Evolutionary conservation across 129 eudicot species (phyloP).

Genomic region (Sambucus nigra): DNA sequence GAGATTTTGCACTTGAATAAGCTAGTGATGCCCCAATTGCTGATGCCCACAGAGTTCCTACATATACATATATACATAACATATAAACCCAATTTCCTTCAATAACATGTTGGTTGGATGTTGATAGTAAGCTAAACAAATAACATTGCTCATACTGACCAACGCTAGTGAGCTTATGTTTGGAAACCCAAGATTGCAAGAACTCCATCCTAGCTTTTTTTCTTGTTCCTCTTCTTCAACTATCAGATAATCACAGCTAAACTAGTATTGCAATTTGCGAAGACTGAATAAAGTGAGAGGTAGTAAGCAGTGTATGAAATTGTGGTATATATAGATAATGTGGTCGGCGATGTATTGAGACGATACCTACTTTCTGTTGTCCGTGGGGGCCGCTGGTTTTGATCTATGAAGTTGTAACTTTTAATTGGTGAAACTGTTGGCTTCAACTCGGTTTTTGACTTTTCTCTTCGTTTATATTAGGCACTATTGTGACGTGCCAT

Average conservation of each 20-base stretch:
- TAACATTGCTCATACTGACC: slow-evolving; percentile 29
- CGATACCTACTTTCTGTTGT: too few relatives aligned
- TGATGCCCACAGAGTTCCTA: slow-evolving; percentile 75
- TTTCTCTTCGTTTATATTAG: too few relatives aligned
- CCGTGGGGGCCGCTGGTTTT: not conserved
- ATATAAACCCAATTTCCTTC: too few relatives aligned
- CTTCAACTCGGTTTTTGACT: not conserved
- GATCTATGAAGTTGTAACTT: not conserved
- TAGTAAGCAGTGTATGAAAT: not conserved
- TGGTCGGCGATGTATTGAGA: not conserved
- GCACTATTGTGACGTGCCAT: too few relatives aligned
- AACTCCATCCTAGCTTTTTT: slow-evolving; percentile 52
- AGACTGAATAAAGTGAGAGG: not conserved
- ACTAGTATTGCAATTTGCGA: too few relatives aligned
- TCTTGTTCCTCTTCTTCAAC: too few relatives aligned
- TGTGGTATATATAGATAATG: not conserved
- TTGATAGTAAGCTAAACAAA: not conserved
- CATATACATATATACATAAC: not conserved
- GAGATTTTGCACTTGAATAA: slow-evolving; percentile 45
- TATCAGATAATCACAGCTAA: too few relatives aligned
- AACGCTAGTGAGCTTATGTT: slow-evolving; percentile 85
- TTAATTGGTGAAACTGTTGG: not conserved
- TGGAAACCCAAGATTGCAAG: slow-evolving; percentile 72
- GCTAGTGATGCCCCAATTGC: slow-evolving; percentile 70
- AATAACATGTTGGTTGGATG: too few relatives aligned